Conservation (phyloP, 305 asterid genomes). For the Coffea humblotiana region DNA sequence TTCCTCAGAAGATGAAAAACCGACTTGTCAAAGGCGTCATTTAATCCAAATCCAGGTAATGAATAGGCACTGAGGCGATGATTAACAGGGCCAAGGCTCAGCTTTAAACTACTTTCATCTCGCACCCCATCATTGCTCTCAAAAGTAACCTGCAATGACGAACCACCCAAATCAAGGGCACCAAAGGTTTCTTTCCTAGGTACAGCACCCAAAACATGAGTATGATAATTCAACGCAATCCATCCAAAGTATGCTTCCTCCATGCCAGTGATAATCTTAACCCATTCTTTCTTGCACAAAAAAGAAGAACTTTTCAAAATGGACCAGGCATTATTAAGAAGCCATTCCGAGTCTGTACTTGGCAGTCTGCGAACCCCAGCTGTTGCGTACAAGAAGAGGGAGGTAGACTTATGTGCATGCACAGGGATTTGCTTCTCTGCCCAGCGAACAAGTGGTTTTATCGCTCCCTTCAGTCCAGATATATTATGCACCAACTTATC, state of each 20-base stretch:
- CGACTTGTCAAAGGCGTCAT: slow-evolving; percentile 75
- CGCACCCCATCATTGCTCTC: slow-evolving; percentile 38
- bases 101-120: slow-evolving; percentile 47
- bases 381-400: slow-evolving; percentile 64
- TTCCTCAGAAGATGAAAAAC: slow-evolving; percentile 51
- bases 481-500: slow-evolving; percentile 82
- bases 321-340: slow-evolving; percentile 64
- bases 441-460: slow-evolving; percentile 64
- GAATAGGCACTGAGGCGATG: slow-evolving; percentile 70
- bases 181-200: slow-evolving; percentile 67
- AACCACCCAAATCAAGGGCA: slow-evolving; percentile 78
- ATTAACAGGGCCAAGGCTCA: slow-evolving; percentile 55
- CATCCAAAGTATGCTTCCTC: slow-evolving; percentile 78
- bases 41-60: slow-evolving; percentile 65
- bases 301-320: slow-evolving; percentile 53
- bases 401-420: slow-evolving; percentile 53
- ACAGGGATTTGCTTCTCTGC: slow-evolving; percentile 66
- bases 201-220: slow-evolving; percentile 47
- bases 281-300: slow-evolving; percentile 66
- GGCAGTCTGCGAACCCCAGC: slow-evolving; percentile 77
- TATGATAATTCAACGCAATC: slow-evolving; percentile 66
- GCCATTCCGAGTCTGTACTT: slow-evolving; percentile 60
- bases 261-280: slow-evolving; percentile 58
- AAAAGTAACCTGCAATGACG: slow-evolving; percentile 74
- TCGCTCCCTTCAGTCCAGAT: slow-evolving; percentile 62